Base-by-base conservation (phyloP, 176 grass and related monocot genomes). In the Oryza australiensis region DNA sequence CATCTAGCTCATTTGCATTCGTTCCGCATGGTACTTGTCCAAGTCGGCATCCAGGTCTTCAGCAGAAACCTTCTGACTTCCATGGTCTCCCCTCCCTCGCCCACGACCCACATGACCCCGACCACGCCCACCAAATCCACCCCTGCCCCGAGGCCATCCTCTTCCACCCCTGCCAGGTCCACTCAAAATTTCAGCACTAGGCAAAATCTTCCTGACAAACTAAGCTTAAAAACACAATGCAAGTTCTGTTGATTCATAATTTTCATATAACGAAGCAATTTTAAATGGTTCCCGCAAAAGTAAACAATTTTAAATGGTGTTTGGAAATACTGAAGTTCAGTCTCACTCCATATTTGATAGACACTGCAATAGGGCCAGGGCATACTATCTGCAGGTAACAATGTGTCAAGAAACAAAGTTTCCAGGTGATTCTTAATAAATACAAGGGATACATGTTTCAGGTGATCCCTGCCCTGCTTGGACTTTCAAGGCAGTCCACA, bases 21-120 rank as follows among this genome's bases (percentile, higher is more conserved):
- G 62, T 64, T 65, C 70, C 11, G 87, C 32, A 26, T 85, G 84
- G 76, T 92, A 89, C 81, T 92, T 37, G 43, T 87, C 84, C 35
- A 89, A 74, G 38, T 87, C 87, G 7, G 76, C 90, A 23, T 92
- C 87, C 11, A 92, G 87, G 68, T 86, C 84, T 69, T 82, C 72
- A 84, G 67, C 80, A 70, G 90, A 92, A 68, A 87, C 34, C 51
- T 79, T 18, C 63, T 32, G 43, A 34, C 22, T 45, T 34, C 15
- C 40, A 66, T 29, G 72, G 12, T 80, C 80, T 74, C 23, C 55
- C 80, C 14, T 37, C 35, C 74, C 83, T 13, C 29, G 66, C 9
- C 53, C 79, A 83, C 15, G 83, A 4, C 63, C 68, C 9, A 46
- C 42, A 14, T 27, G 60, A 15, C 82, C 82, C 55, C 73, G 73